These are phyloP conservation scores for Moesziomyces parantarcticus DNA, from an alignment of 1,284 basidiomycete species.

Conservation along the genomic window DNA sequence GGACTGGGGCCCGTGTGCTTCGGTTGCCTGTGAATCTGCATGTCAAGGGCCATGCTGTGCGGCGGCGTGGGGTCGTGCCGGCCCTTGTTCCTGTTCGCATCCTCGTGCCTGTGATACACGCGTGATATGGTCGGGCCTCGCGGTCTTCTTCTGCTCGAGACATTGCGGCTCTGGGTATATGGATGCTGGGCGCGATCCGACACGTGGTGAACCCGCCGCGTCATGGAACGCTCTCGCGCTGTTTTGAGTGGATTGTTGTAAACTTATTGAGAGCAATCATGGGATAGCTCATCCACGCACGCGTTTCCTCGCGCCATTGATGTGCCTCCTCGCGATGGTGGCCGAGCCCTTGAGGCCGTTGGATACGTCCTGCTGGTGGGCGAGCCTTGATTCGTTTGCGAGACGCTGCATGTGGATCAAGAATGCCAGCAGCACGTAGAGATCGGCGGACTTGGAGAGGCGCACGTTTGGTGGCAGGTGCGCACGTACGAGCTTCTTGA, in stretches of 20 bases:
- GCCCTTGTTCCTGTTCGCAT: too few relatives aligned
- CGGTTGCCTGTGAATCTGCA: background rate
- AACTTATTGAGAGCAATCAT: too few relatives aligned
- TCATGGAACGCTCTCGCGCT: too few relatives aligned
- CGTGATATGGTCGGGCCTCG: too few relatives aligned
- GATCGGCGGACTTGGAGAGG: constrained; percentile 45
- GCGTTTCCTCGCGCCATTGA: constrained; percentile 42
- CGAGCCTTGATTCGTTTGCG: constrained; percentile 41
- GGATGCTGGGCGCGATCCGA: too few relatives aligned
- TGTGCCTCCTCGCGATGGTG: constrained; percentile 33
- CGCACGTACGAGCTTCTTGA: constrained; percentile 42
- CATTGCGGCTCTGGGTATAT: too few relatives aligned
- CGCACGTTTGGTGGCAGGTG: constrained; percentile 41
- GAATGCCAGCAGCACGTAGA: constrained; percentile 48
- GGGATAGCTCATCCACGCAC: constrained; percentile 28
- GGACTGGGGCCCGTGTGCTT: background rate
- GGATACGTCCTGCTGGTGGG: constrained; percentile 41
- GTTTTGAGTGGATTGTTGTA: too few relatives aligned
- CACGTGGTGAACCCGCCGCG: too few relatives aligned
- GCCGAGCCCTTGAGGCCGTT: constrained; percentile 37
- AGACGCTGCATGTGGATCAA: constrained; percentile 44
- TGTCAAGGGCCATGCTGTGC: too few relatives aligned
- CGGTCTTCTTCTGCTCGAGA: too few relatives aligned
- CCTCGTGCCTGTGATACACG: too few relatives aligned
- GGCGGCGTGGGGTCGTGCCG: too few relatives aligned